A percentile compares a stretch with the other conserved stretches of the same genome.
phyloP scores from a whole-genome alignment of 1,139 yeast species.

The Yamadazyma membranifaciens region DNA sequence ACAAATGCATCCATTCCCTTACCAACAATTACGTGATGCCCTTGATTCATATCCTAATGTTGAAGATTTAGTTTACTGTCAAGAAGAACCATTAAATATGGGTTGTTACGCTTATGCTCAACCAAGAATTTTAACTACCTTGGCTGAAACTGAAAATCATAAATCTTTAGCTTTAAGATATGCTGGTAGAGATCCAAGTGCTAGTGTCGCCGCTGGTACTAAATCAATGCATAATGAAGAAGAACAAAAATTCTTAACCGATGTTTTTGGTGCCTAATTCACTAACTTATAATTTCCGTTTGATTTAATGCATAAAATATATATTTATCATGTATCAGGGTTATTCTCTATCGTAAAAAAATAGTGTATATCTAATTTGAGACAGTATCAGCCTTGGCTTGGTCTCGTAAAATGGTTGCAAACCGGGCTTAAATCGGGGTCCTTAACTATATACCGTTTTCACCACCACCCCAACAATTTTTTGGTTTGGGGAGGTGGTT shows the following conservation, averaged over 20 bases:
- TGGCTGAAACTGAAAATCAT: conserved; percentile 72
- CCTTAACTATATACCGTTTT: no score
- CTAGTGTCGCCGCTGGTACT: conserved; percentile 97
- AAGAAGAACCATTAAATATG: conserved; percentile 98
- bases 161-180: conserved; percentile 64
- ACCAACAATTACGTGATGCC: conserved; percentile 84
- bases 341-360: no score
- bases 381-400: no score
- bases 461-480: no score
- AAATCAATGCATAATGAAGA: conserved; percentile 86
- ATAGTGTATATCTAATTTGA: background rate
- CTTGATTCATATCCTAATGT: conserved; percentile 77
- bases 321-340: background rate
- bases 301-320: background rate
- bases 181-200: conserved; percentile 98
- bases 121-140: conserved; percentile 78
- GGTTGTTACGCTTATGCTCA: conserved; percentile 79
- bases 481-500: no score
- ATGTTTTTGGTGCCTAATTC: conserved; percentile 53
- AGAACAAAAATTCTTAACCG: conserved; percentile 82
- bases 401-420: background rate
- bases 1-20: conserved; percentile 99
- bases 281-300: background rate
- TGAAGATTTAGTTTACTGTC: conserved; percentile 93
- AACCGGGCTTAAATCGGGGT: no score